Base-by-base conservation (phyloP, 441 rosid genomes). In the Populus trichocarpa region DNA sequence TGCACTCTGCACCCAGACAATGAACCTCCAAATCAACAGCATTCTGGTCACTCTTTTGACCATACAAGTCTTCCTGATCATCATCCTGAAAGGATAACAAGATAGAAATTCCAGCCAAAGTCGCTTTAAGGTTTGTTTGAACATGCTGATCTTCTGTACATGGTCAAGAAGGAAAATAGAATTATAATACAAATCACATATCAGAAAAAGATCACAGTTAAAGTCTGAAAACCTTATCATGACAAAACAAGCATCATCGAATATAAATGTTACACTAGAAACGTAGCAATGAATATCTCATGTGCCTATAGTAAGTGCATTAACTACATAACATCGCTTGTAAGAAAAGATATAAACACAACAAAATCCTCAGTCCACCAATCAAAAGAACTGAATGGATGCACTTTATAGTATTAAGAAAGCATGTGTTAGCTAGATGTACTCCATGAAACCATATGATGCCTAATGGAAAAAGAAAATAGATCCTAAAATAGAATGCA, bases 101-200 rank as follows among this genome's bases (percentile, higher is more conserved):
- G 67, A 92, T 69, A 59, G 92, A 91, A 81, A 93, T 86, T 82
- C 97, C 97, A 81, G 97, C 85, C 77, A 92, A 82, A 74, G 84
- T 80, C 22, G 87, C 92, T 81, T 82, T 86, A 69, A 94, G 82
- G 80, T 90, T 93, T 75, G 99, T 92, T 86, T 93, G 93, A 78
- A 90, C 86, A 78, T 93, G 96, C 83, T 90, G 89, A 75, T 94
- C 94, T 79, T 89, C 99, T 97, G 97, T 40, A 80, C 57, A 80
- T 53, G 36, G 40, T 78, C 46, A 30, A 67, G 46, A 32, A 20
- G 26, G 22, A 78, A 84, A 76, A 38, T 20, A 20, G 16, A 79
- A 22, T 67, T 72, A 63, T 35, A 75, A 65, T 40, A 53, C 63
- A 65, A 71, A 66, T 53, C 77, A 65, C 20, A 75, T 66, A 30